A percentile compares a stretch with the other conserved stretches of the same genome.
phyloP scores from a whole-genome alignment of 2,329 filamentous ascomycete species.

The Neopestalotiopsis rosae region DNA sequence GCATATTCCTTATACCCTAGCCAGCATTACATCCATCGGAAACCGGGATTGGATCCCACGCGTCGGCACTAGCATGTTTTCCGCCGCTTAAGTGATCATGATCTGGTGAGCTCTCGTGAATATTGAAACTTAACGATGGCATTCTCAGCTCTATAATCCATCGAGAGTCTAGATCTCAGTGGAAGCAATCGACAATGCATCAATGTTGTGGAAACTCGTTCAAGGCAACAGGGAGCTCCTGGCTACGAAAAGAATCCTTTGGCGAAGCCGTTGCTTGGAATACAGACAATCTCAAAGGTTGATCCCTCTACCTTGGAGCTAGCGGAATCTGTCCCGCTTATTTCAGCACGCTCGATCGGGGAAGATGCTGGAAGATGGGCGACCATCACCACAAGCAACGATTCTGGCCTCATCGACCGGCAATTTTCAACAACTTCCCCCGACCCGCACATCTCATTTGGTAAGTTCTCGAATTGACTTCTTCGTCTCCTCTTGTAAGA shows the following conservation, averaged over 20 bases:
- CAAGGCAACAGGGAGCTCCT: not conserved
- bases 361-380: slow-evolving; percentile 1
- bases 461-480: not conserved
- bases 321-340: not conserved
- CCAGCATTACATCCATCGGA: not conserved
- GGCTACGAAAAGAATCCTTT: not conserved
- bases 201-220: not conserved
- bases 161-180: not conserved
- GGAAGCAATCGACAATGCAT: not conserved
- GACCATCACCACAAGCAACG: not conserved
- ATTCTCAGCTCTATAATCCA: not conserved
- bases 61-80: not conserved
- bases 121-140: not conserved
- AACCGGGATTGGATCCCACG: not conserved
- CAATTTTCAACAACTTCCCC: not conserved
- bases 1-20: not conserved
- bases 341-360: not conserved
- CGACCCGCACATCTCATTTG: not conserved
- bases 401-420: not conserved
- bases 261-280: not conserved
- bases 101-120: not conserved
- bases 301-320: not conserved
- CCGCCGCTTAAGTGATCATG: not conserved
- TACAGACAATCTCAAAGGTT: not conserved
- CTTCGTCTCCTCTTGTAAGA: not conserved